Evolutionary conservation across 2,329 filamentous ascomycete species (phyloP), one percentile per base, ranked within the genome.

Genomic region (Lachnellula occidentalis): DNA sequence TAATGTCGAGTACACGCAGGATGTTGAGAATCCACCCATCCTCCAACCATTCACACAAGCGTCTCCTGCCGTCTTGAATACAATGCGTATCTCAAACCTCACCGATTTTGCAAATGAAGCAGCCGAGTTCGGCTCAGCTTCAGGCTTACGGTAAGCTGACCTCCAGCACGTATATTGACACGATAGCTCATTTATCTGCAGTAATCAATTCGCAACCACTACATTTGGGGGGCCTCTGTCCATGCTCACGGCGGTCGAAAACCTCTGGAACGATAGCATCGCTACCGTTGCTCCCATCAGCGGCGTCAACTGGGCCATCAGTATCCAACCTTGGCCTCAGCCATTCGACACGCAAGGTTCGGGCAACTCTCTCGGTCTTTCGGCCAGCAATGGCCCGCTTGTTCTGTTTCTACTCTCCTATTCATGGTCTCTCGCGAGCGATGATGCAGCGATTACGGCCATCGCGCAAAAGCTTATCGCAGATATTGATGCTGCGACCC

Each of bases 391-490:
- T 7, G 47, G 34, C 12, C 31, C 31, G 3, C 17, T 49, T 24
- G 24, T 39, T 22, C 24, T 46, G 14, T 24, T 27, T 12, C 24
- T 48, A 34, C 22, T 48, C 22, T 15, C 19, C 14, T 47, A 46
- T n/a, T 41, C 54, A 8, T 69, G 69, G 67, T 45, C 48, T 0
- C 56, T 66, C 12, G 63, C 61, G 1, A 57, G 62, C 2, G 67
- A 70, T 5, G 72, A 76, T 11, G 61, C 66, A 34, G 54, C 56
- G 2, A 62, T 74, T 2, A 51, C 66, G 14, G 55, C 62, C n/a
- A 56, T 61, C 4, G 60, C 58, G 3, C 55, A 62, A 14, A 61
- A 64, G 1, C 57, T 68, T 1, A 52, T 71, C 11, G 52, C 66
- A 17, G 58, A 63, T 0, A 64, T 61, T 27, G 55, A 66, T 8